Base-by-base conservation (phyloP, 306 rosid species). In the Lablab purpureus region DNA sequence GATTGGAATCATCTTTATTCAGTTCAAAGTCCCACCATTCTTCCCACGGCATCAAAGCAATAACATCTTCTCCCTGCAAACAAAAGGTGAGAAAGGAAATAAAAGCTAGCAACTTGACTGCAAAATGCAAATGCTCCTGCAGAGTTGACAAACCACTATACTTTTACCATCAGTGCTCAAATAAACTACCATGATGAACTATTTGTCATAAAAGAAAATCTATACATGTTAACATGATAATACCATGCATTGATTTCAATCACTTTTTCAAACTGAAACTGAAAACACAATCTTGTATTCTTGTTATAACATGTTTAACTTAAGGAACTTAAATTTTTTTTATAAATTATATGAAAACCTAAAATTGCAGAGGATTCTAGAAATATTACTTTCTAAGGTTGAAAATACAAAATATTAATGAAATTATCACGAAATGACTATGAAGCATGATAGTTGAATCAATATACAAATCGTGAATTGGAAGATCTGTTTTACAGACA, bases 11-110 rank as follows among this genome's bases (percentile, higher is more conserved):
- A 83, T 96, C 99, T 84, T 88, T 90, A 43, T 76, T 90, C 77
- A 90, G 71, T 87, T 91, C 96, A 84, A 88, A 96, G 17, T 93
- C 90, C 98, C 98, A 96, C 99, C 99, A 96, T 58, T 93, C 92
- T 10, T 96, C 98, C 99, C 99, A 96, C 19, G 99, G 92, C 45
- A 96, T 74, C 52, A 91, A 19, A 64, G 90, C 97, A 83, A 93
- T 89, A 69, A 96, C 45, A 81, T 90, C 98, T 81, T 91, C 99
- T 60, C 98, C 99, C 99, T 96, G 81, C 55, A 83, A 67, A 79
- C 30, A 83, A 81, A 71, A 75, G 50, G 67, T 67, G 75, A 55
- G 45, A 55, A 21, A 63, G 27, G 66, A 72, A 80, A 80, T 58
- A 70, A 65, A 69, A 60, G 79, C 55, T 47, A 3, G 52, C 62